Evolutionary conservation across 495 filamentous ascomycete species (phyloP).

Genomic region (Physcia stellaris): DNA sequence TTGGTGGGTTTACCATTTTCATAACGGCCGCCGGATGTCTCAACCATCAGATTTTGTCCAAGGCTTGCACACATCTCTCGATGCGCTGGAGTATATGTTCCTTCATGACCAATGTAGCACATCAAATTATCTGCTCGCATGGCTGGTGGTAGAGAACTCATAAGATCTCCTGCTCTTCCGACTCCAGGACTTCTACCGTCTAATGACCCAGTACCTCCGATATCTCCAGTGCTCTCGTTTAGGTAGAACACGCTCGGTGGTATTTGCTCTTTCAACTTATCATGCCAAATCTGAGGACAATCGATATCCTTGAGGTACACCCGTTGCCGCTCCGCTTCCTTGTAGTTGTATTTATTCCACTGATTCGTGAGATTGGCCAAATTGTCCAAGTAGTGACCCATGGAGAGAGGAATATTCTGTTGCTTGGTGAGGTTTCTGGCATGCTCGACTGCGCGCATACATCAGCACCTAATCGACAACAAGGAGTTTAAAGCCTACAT

Average conservation of each 20-base stretch:
- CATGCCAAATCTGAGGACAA: conserved; percentile 70
- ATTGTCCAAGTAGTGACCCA: conserved; percentile 76
- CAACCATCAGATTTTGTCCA: conserved; percentile 96
- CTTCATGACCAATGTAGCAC: conserved; percentile 97
- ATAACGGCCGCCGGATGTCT: conserved; percentile 47
- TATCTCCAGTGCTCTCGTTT: conserved; percentile 56
- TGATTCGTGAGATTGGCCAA: conserved; percentile 65
- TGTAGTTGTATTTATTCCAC: conserved; percentile 52
- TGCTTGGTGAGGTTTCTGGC: conserved; percentile 62
- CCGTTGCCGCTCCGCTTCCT: conserved; percentile 59
- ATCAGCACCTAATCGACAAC: conserved; percentile 7
- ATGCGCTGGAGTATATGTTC: conserved; percentile 91
- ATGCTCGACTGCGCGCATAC: conserved; percentile 33
- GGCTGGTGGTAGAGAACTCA: conserved; percentile 73
- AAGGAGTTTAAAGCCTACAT: conserved; percentile 32
- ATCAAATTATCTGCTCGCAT: conserved; percentile 94
- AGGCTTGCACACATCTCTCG: conserved; percentile 95
- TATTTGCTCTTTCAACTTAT: conserved; percentile 61
- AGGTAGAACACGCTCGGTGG: conserved; percentile 73
- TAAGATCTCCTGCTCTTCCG: conserved; percentile 68
- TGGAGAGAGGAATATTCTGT: conserved; percentile 61
- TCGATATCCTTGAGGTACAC: conserved; percentile 95
- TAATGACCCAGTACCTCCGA: conserved; percentile 32
- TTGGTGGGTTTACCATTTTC: conserved; percentile 55
- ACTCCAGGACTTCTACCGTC: conserved; percentile 34